These are phyloP conservation scores for Calocybe gangraenosa DNA, from an alignment of 768 basidiomycete species.

Conservation along the genomic window DNA sequence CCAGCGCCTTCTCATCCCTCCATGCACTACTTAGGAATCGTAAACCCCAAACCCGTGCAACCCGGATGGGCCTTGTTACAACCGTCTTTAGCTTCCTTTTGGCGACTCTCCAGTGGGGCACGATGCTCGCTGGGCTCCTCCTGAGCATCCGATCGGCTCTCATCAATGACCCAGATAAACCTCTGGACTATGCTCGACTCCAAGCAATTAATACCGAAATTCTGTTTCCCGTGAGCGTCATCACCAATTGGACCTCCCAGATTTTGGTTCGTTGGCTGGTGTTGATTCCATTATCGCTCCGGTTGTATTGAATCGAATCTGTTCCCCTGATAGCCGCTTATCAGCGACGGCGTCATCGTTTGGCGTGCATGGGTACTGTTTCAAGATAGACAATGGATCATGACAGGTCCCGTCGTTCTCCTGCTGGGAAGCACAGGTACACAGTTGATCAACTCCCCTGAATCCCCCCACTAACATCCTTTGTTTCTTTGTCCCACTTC, in stretches of 20 bases:
- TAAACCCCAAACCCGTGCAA: no score
- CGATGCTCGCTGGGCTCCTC: not conserved
- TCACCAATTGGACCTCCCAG: not conserved
- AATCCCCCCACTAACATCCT: not conserved
- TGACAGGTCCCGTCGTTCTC: slow-evolving; percentile 4
- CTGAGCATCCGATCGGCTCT: not conserved
- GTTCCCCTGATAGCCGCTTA: slow-evolving; percentile 1
- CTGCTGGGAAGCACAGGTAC: slow-evolving; percentile 6
- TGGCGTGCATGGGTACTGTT: slow-evolving; percentile 12
- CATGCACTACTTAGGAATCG: no score
- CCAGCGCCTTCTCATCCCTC: no score
- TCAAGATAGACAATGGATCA: slow-evolving; percentile 1
- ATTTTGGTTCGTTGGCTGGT: not conserved
- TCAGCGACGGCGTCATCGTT: slow-evolving; percentile 8
- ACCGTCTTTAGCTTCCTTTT: not conserved
- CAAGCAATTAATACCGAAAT: not conserved
- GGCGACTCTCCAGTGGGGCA: not conserved
- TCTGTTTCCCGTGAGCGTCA: not conserved
- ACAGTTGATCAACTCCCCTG: no score
- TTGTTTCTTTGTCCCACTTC: not conserved
- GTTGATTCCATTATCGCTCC: not conserved
- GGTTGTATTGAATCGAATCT: no score
- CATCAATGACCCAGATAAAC: not conserved
- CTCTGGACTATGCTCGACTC: not conserved
- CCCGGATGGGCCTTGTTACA: not conserved